phyloP scores from a whole-genome alignment of 768 basidiomycete species.

The Amanita molliuscula region DNA sequence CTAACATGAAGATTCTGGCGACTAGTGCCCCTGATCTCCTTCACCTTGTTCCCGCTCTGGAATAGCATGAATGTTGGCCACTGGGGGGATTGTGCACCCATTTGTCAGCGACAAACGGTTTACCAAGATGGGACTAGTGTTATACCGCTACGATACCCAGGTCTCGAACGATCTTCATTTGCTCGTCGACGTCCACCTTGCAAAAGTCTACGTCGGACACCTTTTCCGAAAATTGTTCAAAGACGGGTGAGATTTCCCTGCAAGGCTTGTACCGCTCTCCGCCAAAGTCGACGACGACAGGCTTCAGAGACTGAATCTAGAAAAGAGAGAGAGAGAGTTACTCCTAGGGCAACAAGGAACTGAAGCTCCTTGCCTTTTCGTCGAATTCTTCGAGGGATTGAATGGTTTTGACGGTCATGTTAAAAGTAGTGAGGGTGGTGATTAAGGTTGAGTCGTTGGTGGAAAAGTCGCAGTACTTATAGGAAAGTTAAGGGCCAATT shows the following conservation, averaged over 20 bases:
- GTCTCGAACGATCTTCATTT: constrained; percentile 41
- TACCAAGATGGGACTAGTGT: constrained; percentile 14
- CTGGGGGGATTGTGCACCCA: constrained; percentile 11
- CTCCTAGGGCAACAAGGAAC: not conserved
- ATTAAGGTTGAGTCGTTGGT: not conserved
- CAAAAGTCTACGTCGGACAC: constrained; percentile 43
- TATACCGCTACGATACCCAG: constrained; percentile 50
- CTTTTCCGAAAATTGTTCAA: constrained; percentile 40
- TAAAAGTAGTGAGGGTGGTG: not conserved
- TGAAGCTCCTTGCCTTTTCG: constrained; percentile 27
- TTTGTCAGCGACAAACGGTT: not conserved
- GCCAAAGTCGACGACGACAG: constrained; percentile 61
- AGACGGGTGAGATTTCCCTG: constrained; percentile 54
- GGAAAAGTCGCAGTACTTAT: not conserved
- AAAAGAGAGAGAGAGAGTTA: constrained; percentile 1
- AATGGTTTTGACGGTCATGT: constrained; percentile 32
- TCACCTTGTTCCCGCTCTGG: constrained; percentile 24
- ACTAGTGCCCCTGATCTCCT: constrained; percentile 10
- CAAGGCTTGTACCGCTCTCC: constrained; percentile 73
- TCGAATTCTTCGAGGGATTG: constrained; percentile 28
- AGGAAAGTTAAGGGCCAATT: not conserved
- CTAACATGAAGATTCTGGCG: no score
- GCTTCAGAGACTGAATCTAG: constrained; percentile 38
- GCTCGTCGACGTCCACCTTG: constrained; percentile 66
- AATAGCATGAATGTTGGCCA: constrained; percentile 34